Base-by-base conservation (phyloP, 768 basidiomycete genomes). In the Mrakia gelida region DNA sequence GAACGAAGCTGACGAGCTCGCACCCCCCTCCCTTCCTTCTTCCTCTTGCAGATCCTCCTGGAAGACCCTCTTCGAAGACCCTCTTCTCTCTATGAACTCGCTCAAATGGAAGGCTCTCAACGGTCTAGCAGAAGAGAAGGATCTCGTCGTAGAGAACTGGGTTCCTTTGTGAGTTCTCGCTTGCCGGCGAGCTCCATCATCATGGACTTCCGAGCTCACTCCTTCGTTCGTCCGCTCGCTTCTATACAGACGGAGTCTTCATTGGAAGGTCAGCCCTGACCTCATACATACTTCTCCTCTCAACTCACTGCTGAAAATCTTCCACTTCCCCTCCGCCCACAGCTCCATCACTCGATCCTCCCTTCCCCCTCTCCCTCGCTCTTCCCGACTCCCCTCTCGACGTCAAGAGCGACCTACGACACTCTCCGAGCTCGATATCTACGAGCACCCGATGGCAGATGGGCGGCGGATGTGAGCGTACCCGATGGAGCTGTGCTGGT, bases 391-490 rank as follows among this genome's bases (percentile, higher is more conserved):
- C 74, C 78, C 11, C 71, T 79, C 43, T 23, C 56, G 10, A 79
- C 78, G 0, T 59, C 68, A 1, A 32, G 78, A 38, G 67, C 74
- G 21, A 70, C 73, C n/a, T 79, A 91, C 84, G 86, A 87, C 11
- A 83, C 85, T 23, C 84, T 91, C 65, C 84, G 94, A 41, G 84
- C 88, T 72, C 88, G 92, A 80, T 90, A 91, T 82, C 89, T 94
- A 86, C 89, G 88, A 70, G 91, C 94, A 0, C 94, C 94, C 21
- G 94, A 96, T 84, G 93, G 92, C 9, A 90, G 90, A 74, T 93
- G 92, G 83, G 90, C 91, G 80, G 89, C 90, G 54, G 90, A 82
- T 52, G 83, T 68, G 26, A 76, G 63, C 30, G 71, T 67, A 0
- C 85, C 30, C 85, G 86, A 32, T 81, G 81, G 18, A 79, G 82